Conservation (phyloP, 257 asterid genomes). For the Solanum ahanhuiri region DNA sequence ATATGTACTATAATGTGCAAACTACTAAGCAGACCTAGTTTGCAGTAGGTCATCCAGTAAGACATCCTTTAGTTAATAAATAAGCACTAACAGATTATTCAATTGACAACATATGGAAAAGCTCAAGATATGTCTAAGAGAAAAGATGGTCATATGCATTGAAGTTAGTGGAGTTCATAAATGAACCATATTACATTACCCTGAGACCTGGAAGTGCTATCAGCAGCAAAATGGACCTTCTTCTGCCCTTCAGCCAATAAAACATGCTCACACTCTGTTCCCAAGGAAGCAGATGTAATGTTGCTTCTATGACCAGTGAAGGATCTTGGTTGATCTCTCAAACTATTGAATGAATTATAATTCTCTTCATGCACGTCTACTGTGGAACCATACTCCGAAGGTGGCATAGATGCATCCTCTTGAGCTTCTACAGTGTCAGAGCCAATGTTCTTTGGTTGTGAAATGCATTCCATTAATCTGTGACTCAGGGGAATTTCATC, state of each 20-base stretch:
- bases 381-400: slow-evolving; percentile 51
- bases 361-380: slow-evolving; percentile 28
- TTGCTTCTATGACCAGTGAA: slow-evolving; percentile 21
- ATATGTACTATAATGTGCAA: slow-evolving; percentile 22
- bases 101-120: background rate
- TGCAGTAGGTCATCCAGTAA: background rate
- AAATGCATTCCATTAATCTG: slow-evolving; percentile 15
- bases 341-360: slow-evolving; percentile 25
- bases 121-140: background rate
- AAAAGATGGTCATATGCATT: background rate
- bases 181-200: slow-evolving; percentile 39
- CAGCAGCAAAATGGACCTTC: slow-evolving; percentile 65
- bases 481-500: slow-evolving; percentile 27
- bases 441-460: slow-evolving; percentile 22
- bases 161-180: background rate
- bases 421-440: slow-evolving; percentile 29
- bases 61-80: background rate
- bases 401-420: slow-evolving; percentile 46
- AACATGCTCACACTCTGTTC: slow-evolving; percentile 18
- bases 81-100: background rate
- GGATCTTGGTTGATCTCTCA: slow-evolving; percentile 30
- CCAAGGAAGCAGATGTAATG: slow-evolving; percentile 30
- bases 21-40: slow-evolving; percentile 11
- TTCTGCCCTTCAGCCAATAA: slow-evolving; percentile 44
- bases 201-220: slow-evolving; percentile 23